These are phyloP conservation scores for Rhodotorula taiwanensis DNA, from an alignment of 768 basidiomycete genomes.

Conservation along the genomic window DNA sequence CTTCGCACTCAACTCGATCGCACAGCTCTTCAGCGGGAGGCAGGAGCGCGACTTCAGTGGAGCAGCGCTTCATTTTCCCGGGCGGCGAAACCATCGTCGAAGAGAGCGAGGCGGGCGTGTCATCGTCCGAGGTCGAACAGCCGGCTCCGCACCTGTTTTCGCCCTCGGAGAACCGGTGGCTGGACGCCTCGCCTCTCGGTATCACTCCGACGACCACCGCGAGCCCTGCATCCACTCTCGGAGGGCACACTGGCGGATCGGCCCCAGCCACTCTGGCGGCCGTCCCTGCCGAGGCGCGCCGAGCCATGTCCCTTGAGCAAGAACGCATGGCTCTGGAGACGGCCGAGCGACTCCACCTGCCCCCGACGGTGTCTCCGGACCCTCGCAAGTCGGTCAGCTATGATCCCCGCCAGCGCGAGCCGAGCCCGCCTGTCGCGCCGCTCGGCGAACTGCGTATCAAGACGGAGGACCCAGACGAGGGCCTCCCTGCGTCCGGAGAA, in stretches of 20 bases:
- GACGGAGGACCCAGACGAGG: no score
- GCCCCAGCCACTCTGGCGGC: conserved; percentile 2
- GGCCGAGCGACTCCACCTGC: conserved; percentile 18
- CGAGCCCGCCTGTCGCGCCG: not conserved
- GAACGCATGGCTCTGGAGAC: conserved; percentile 24
- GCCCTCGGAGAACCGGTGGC: conserved; percentile 34
- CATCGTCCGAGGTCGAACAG: conserved; percentile 9
- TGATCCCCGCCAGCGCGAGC: not conserved
- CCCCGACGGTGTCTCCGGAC: not conserved
- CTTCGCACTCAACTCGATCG: conserved; percentile 14
- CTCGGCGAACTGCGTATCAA: not conserved
- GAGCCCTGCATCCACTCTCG: not conserved
- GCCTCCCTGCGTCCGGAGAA: no score
- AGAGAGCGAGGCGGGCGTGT: conserved; percentile 23
- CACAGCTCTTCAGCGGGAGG: conserved; percentile 5
- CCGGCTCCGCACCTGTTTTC: conserved; percentile 32
- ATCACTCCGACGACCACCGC: not conserved
- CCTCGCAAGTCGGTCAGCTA: conserved; percentile 10
- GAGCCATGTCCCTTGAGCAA: conserved; percentile 13
- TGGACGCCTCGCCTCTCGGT: conserved; percentile 4
- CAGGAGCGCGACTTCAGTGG: not conserved
- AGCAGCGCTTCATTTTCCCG: not conserved
- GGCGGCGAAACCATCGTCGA: conserved; percentile 32
- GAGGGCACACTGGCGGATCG: not conserved
- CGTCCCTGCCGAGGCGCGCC: not conserved